These are phyloP conservation scores for Trichoderma arundinaceum DNA, from an alignment of 2,329 filamentous ascomycete species.

Conservation along the genomic window DNA sequence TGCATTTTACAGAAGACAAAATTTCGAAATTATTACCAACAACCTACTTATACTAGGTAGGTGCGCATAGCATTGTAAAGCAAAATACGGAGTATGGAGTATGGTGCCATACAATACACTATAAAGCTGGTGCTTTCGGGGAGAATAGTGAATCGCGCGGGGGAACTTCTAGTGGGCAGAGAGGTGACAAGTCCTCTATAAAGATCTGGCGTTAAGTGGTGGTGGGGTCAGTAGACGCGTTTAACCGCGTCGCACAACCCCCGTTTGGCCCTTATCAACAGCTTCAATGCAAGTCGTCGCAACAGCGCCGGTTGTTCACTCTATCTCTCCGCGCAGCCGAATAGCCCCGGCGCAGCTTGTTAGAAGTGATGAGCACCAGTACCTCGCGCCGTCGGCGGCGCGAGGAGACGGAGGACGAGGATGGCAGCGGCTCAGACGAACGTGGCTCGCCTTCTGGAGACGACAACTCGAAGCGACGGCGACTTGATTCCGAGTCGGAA, in stretches of 20 bases:
- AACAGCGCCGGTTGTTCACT: background rate
- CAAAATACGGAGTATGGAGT: too few relatives aligned
- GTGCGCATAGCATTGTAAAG: too few relatives aligned
- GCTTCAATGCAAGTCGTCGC: background rate
- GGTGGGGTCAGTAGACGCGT: conserved; percentile 29
- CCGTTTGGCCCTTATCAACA: background rate
- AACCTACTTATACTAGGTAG: too few relatives aligned
- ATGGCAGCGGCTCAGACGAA: conserved; percentile 31
- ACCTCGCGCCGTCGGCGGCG: conserved; percentile 51
- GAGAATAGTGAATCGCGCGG: too few relatives aligned
- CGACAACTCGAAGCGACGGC: conserved; percentile 47
- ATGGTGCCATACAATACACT: background rate
- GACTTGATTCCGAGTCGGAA: conserved; percentile 39
- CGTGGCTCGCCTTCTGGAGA: conserved; percentile 37
- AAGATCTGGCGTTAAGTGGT: conserved; percentile 26
- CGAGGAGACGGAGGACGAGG: conserved; percentile 51
- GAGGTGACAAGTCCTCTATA: too few relatives aligned
- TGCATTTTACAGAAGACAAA: too few relatives aligned
- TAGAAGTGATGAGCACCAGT: conserved; percentile 40
- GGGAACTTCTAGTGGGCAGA: too few relatives aligned
- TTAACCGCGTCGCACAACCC: conserved; percentile 24
- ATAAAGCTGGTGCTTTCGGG: background rate
- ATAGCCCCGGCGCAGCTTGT: background rate
- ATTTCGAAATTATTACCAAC: too few relatives aligned
- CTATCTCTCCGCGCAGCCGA: background rate